These are phyloP conservation scores for Meyerozyma carpophila DNA, from an alignment of 1,139 yeast species.

Conservation along the genomic window DNA sequence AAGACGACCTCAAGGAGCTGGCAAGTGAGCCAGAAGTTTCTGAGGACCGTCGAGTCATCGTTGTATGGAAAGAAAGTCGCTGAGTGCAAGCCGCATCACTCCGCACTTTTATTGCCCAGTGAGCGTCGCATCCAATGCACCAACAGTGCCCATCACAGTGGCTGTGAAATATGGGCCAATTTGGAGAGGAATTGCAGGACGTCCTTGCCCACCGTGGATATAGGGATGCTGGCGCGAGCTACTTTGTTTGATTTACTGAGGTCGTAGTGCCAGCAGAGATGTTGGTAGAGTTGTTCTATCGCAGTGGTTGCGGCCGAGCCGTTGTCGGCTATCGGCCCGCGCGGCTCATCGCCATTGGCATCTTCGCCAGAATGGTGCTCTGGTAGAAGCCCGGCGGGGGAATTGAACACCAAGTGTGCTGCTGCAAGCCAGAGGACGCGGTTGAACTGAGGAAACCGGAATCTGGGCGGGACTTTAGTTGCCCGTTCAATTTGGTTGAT, in stretches of 20 bases:
- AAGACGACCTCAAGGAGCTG: not conserved
- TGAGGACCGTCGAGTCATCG: not conserved
- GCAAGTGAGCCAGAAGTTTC: not conserved
- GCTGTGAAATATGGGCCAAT: not conserved
- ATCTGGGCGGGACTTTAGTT: constrained; percentile 71
- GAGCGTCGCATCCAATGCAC: not conserved
- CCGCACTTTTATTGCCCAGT: not conserved
- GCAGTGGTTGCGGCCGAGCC: not conserved
- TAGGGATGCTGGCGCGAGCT: constrained; percentile 17
- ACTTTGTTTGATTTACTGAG: constrained; percentile 14
- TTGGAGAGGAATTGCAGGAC: constrained; percentile 9
- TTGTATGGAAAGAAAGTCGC: no score
- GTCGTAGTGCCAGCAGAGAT: constrained; percentile 14
- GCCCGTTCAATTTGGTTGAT: constrained; percentile 57
- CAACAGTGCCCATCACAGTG: not conserved
- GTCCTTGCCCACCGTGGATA: constrained; percentile 13
- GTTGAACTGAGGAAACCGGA: constrained; percentile 73
- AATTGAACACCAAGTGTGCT: constrained; percentile 32
- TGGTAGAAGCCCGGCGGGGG: constrained; percentile 3
- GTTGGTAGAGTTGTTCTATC: constrained; percentile 8
- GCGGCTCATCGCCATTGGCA: not conserved
- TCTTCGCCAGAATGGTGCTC: constrained; percentile 6
- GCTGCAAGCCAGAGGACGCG: constrained; percentile 65
- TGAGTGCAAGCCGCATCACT: not conserved
- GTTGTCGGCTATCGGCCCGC: not conserved